Conservation (phyloP, 805 yeast genomes). For the Pichia pseudocactophila region DNA sequence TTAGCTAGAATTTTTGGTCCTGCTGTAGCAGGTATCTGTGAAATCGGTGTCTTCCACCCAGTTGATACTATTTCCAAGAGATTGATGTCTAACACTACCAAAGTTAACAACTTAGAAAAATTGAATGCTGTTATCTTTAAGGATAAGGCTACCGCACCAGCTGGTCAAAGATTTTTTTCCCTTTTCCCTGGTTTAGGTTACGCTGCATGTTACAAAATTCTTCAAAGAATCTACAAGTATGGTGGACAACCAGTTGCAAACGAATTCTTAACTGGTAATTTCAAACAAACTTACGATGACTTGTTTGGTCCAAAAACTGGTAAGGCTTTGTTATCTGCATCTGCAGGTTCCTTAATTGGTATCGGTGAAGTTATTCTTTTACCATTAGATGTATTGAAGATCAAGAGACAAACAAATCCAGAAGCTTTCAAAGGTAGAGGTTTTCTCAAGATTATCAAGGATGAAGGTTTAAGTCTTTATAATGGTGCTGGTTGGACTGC, state of each 20-base stretch:
- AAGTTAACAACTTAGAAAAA: constrained; percentile 51
- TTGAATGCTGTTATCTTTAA: constrained; percentile 83
- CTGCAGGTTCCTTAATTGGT: constrained; percentile 96
- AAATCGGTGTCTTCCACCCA: constrained; percentile 95
- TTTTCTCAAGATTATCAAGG: constrained; percentile 70
- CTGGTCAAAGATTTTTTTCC: constrained; percentile 65
- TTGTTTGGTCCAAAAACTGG: constrained; percentile 90
- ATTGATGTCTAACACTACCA: constrained; percentile 75
- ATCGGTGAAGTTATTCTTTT: constrained; percentile 94
- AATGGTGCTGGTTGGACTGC: constrained; percentile 99
- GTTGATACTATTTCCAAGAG: constrained; percentile 97
- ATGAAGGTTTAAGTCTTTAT: constrained; percentile 90
- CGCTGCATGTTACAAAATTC: constrained; percentile 93
- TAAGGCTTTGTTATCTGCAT: constrained; percentile 92
- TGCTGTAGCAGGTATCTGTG: constrained; percentile 97
- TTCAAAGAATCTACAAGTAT: constrained; percentile 96
- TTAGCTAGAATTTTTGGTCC: constrained; percentile 89
- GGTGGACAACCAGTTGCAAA: constrained; percentile 99
- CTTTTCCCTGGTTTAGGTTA: constrained; percentile 97
- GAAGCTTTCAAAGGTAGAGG: constrained; percentile 99
- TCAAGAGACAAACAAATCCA: constrained; percentile 99
- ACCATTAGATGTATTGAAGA: constrained; percentile 93
- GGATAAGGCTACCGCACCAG: constrained; percentile 63
- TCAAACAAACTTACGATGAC: constrained; percentile 58
- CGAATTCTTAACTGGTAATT: constrained; percentile 76